Conservation (phyloP, 164 flowering plant genomes). For the Nelumbo lutea region DNA sequence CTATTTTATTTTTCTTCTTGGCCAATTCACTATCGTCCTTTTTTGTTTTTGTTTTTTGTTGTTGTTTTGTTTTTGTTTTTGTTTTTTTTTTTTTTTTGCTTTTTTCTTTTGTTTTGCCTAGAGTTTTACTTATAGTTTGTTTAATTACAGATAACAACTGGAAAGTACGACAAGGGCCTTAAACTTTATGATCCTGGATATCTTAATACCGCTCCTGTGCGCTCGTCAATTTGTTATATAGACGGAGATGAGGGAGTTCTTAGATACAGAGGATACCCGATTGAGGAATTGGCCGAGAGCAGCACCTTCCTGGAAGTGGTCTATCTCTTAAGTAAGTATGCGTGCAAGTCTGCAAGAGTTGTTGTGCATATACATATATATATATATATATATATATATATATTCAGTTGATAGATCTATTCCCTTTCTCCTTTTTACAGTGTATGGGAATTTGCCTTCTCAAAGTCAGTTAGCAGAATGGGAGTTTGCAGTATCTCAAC, state of each 20-base stretch:
- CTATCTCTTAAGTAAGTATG: constrained; percentile 71
- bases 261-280: constrained; percentile 95
- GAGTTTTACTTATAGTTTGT: not conserved
- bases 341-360: not conserved
- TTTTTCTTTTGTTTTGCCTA: not conserved
- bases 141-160: constrained; percentile 58
- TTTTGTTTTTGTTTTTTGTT: not conserved
- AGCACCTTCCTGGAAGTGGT: constrained; percentile 90
- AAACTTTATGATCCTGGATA: constrained; percentile 97
- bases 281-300: constrained; percentile 92
- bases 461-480: constrained; percentile 80
- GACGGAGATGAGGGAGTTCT: constrained; percentile 98
- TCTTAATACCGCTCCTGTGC: constrained; percentile 95
- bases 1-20: not conserved
- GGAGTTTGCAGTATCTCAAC: constrained; percentile 93
- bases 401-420: too few relatives aligned
- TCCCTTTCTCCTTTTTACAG: constrained; percentile 22
- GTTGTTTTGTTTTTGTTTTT: not conserved
- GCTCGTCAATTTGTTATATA: constrained; percentile 83
- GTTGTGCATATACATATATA: too few relatives aligned
- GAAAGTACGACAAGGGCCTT: constrained; percentile 85
- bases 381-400: too few relatives aligned
- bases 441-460: constrained; percentile 93
- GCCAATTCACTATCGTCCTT: too few relatives aligned
- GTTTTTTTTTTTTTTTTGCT: not conserved